A percentile compares a stretch with the other conserved stretches of the same genome.
These are phyloP conservation scores for Berkeleyomyces basicola DNA, from an alignment of 2,329 filamentous ascomycete species.

Conservation along the genomic window DNA sequence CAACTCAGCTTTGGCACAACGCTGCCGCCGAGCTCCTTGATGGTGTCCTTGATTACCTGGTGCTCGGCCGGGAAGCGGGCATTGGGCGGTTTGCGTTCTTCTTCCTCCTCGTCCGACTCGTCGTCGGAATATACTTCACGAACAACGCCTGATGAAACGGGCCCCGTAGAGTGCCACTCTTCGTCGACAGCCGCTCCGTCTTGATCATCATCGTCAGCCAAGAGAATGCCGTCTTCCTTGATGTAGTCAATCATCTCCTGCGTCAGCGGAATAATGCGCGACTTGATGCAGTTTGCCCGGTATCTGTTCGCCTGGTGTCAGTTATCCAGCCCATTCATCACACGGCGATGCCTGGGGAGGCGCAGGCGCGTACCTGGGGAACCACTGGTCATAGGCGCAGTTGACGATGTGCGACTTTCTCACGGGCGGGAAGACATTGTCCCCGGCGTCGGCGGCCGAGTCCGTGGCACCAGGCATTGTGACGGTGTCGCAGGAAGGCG, in stretches of 20 bases:
- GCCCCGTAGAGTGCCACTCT: slow-evolving; percentile 24
- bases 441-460: slow-evolving; percentile 20
- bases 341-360: slow-evolving; percentile 12
- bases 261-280: slow-evolving; percentile 64
- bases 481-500: background rate
- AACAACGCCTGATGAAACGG: slow-evolving; percentile 17
- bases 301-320: slow-evolving; percentile 30
- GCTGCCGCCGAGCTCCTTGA: slow-evolving; percentile 65
- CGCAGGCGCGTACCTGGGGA: slow-evolving; percentile 41
- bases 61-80: slow-evolving; percentile 56
- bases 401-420: slow-evolving; percentile 77
- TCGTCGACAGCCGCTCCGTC: slow-evolving; percentile 43
- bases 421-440: slow-evolving; percentile 57
- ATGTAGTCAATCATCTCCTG: slow-evolving; percentile 69
- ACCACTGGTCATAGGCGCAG: slow-evolving; percentile 90
- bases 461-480: slow-evolving; percentile 8
- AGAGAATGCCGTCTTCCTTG: slow-evolving; percentile 77
- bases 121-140: slow-evolving; percentile 29
- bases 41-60: slow-evolving; percentile 56
- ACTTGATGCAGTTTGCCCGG: slow-evolving; percentile 65
- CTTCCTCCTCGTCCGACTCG: slow-evolving; percentile 24
- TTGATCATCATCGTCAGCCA: slow-evolving; percentile 49
- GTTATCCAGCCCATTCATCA: background rate
- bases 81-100: slow-evolving; percentile 30
- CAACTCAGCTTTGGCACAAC: slow-evolving; percentile 93